Base-by-base conservation (phyloP, 148 eudicot species). In the Dianthus caryophyllus region DNA sequence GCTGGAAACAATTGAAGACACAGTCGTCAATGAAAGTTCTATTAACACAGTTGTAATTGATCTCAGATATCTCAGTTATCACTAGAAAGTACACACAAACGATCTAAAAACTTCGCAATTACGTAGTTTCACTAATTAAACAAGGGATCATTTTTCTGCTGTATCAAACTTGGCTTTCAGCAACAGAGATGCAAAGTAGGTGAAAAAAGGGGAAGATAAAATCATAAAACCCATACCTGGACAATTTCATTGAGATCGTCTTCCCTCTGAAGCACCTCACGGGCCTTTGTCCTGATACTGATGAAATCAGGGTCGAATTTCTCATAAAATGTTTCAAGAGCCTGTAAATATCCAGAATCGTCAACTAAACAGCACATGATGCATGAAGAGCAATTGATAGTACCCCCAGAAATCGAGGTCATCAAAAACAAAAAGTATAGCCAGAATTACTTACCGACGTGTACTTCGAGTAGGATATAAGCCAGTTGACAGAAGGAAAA, bases 401-500 rank as follows among this genome's bases (percentile, higher is more conserved):
- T 20, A 44, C 9, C 31, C 39, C 57, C 10, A 33, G 4, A 17
- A 31, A 36, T 33, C n/a, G 39, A 43, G 21, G 43, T 0, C 9
- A 12, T 8, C n/a, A 25, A 17, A 66, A 33, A 21, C 53, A 38
- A 33, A 65, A 20, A 27, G 15, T 29, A 26, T 15, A 43, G 48
- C 27, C 21, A 5, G 22, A 24, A 73, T 22, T 69, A 80, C 87
- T 12, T 67, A 94, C 98, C 79, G 87, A 71, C 50, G 99, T 86
- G 69, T 94, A 94, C 79, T 94, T 94, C 9, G 99, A 94, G 81
- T 94, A 94, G 50, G 99, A 94, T 77, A 94, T 94, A 69, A 94
- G 91, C 99, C 99, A 94, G 83, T 94, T 94, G 65, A 94, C 99
- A 49, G 99, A 88, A 29, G 99, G 99, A 59, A 94, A 94, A 81